phyloP scores from a whole-genome alignment of 1,284 basidiomycete species.

The Uromyces viciae-fabae region DNA sequence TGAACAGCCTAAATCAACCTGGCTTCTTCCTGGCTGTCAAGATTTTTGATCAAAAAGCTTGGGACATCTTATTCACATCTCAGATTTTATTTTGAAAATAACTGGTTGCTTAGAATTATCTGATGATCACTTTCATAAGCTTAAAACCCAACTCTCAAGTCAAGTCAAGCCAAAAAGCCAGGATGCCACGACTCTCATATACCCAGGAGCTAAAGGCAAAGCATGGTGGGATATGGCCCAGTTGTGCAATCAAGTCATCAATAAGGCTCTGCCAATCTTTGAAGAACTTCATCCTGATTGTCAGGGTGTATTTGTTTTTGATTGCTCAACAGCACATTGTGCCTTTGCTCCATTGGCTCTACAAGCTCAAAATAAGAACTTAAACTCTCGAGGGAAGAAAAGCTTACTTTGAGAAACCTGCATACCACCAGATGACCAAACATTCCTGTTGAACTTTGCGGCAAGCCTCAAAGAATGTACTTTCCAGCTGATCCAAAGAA shows the following conservation, averaged over 20 bases:
- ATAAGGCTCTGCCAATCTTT: background rate
- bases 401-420: background rate
- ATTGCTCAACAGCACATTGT: background rate
- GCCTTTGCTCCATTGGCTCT: background rate
- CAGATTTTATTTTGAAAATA: background rate
- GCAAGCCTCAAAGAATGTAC: background rate
- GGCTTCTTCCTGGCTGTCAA: background rate
- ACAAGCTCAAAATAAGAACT: conserved; percentile 8
- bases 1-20: background rate
- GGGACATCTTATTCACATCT: conserved; percentile 15
- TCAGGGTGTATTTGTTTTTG: conserved; percentile 14
- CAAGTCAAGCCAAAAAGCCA: background rate
- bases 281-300: background rate
- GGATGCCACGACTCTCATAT: conserved; percentile 4
- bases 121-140: no score
- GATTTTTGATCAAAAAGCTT: background rate
- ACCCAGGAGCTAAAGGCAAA: background rate
- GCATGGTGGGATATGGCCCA: conserved; percentile 4
- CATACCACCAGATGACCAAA: background rate
- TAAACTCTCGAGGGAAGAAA: conserved; percentile 4
- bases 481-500: background rate
- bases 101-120: background rate
- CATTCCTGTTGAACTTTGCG: background rate
- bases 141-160: background rate
- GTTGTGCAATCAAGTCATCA: background rate